Percentiles rank a stretch among this genome's conserved stretches.
Conservation (phyloP, 306 rosid species). For the Fagus crenata region DNA sequence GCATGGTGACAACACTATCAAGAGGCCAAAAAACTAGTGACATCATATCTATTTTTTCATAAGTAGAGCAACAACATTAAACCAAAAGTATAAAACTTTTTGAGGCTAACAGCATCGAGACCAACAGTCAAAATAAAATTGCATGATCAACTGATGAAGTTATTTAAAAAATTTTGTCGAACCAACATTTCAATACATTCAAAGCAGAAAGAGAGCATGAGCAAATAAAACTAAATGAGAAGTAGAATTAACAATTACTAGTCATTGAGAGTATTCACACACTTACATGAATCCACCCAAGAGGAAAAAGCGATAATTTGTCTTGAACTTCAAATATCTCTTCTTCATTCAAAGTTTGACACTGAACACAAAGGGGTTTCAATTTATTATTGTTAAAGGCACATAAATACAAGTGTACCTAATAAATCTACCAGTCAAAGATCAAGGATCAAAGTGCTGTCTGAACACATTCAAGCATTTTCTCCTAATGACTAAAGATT, state of each 20-base stretch:
- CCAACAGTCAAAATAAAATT: not conserved
- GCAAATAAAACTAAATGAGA: conserved; percentile 12
- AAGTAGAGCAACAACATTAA: too few relatives aligned
- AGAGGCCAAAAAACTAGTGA: too few relatives aligned
- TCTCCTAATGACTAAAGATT: too few relatives aligned
- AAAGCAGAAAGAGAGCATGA: not conserved
- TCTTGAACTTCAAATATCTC: conserved; percentile 99
- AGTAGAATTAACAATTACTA: conserved; percentile 8
- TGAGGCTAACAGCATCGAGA: not conserved
- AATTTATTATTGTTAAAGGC: conserved; percentile 18
- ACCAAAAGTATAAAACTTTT: too few relatives aligned
- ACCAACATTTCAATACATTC: not conserved
- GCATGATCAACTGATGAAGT: not conserved
- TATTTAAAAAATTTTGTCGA: not conserved
- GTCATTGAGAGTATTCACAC: conserved; percentile 21
- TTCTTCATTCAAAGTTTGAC: conserved; percentile 95
- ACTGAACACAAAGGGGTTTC: conserved; percentile 49
- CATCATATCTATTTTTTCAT: too few relatives aligned
- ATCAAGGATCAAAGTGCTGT: not conserved
- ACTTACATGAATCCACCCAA: conserved; percentile 99
- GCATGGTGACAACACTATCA: too few relatives aligned
- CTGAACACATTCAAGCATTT: not conserved
- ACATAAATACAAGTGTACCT: conserved; percentile 5
- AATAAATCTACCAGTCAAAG: not conserved
- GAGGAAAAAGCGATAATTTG: conserved; percentile 81